A percentile compares a stretch with the other conserved stretches of the same genome.
Conservation (phyloP, 768 basidiomycete genomes). For the Collybia nuda region DNA sequence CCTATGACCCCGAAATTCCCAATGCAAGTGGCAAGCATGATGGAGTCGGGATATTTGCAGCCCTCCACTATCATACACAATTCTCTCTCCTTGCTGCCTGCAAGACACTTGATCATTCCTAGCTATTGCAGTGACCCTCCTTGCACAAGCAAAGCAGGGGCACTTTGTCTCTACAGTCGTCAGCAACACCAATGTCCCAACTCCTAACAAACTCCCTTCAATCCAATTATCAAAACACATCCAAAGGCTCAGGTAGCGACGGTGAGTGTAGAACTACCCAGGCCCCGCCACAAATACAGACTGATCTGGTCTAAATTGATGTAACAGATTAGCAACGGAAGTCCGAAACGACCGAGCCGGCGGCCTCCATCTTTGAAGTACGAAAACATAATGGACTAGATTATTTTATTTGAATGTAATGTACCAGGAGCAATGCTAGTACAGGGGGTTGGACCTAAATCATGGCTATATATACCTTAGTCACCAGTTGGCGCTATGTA, state of each 20-base stretch:
- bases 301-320: constrained; percentile 10
- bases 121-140: constrained; percentile 35
- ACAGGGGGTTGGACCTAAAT: no score
- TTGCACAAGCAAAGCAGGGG: constrained; percentile 20
- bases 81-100: constrained; percentile 22
- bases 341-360: constrained; percentile 27
- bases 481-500: neutral
- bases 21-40: constrained; percentile 27
- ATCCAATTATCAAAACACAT: constrained; percentile 13
- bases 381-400: neutral
- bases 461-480: no score
- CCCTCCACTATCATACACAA: constrained; percentile 18
- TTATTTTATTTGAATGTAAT: neutral
- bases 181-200: neutral
- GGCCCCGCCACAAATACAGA: neutral
- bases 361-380: constrained; percentile 27
- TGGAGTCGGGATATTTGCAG: constrained; percentile 24
- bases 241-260: constrained; percentile 6
- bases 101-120: constrained; percentile 35
- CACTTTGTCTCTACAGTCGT: constrained; percentile 23
- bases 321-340: constrained; percentile 11
- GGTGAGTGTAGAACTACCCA: constrained; percentile 3
- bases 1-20: constrained; percentile 31
- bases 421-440: no score
- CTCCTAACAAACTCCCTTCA: no score